Evolutionary conservation across 768 basidiomycete genomes (phyloP).

Genomic region (Candolleomyces efflorescens): DNA sequence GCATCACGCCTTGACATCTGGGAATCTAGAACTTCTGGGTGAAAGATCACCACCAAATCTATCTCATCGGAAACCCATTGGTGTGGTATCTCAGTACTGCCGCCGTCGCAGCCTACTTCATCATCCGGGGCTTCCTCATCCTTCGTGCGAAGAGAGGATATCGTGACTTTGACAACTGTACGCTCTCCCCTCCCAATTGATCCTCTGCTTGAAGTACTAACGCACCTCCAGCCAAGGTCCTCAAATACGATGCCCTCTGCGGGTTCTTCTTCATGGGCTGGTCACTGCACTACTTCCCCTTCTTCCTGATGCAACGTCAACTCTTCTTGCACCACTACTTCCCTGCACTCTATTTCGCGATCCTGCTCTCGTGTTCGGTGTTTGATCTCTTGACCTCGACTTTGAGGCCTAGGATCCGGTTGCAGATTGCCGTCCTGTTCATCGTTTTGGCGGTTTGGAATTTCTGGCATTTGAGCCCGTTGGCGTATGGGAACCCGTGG

Average conservation of each 20-base stretch:
- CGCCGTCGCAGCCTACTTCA: conserved; percentile 63
- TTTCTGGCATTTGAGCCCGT: conserved; percentile 73
- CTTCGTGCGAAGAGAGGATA: conserved; percentile 89
- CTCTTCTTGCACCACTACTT: conserved; percentile 98
- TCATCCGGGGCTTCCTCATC: conserved; percentile 73
- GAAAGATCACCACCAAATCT: conserved; percentile 92
- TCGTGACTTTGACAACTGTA: conserved; percentile 90
- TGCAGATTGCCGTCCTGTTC: conserved; percentile 78
- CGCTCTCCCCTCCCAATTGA: conserved; percentile 23
- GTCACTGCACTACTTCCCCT: conserved; percentile 91
- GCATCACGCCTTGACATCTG: conserved; percentile 1
- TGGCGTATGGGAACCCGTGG: conserved; percentile 85
- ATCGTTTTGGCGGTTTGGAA: conserved; percentile 73
- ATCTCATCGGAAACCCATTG: conserved; percentile 91
- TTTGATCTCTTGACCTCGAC: conserved; percentile 86
- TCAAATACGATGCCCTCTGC: conserved; percentile 88
- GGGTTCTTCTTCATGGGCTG: conserved; percentile 92
- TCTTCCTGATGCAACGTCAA: conserved; percentile 96
- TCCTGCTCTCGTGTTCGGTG: conserved; percentile 67
- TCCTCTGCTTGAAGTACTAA: background rate
- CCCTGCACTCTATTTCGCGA: conserved; percentile 93
- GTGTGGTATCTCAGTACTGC: conserved; percentile 87
- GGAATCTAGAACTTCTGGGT: conserved; percentile 90
- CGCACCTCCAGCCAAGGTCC: conserved; percentile 62
- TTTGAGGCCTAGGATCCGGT: conserved; percentile 67